Base-by-base conservation (phyloP, 306 rosid species). In the Fragaria nilgerrensis region DNA sequence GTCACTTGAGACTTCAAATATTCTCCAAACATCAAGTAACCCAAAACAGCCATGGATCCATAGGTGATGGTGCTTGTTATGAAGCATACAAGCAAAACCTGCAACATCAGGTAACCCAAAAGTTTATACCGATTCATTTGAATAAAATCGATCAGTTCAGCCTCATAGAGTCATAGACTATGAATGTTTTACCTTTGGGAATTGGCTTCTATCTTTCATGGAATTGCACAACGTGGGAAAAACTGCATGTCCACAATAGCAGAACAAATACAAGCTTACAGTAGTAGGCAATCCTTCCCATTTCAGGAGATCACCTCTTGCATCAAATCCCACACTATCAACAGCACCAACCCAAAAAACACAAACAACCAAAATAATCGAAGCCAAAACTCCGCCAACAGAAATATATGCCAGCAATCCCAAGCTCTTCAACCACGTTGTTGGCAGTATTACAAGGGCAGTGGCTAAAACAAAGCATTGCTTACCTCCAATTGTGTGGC, bases 61-160 rank as follows among this genome's bases (percentile, higher is more conserved):
- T 90, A 90, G 36, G 43, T 85, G 20, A 82, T 23, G 32, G 91
- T 85, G 86, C 90, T 85, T 73, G 59, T 68, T 34, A 83, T 43
- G 56, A 89, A 93, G 81, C 91, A 87, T 7, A 86, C 74, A 9
- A 93, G 14, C 75, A 92, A 75, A 27, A 89, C 96, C 97, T 92
- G 82, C 82, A 84, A 74, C 43, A 62, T 15, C 3, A 32, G 4
- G 16, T 59, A 27, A 61, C 37, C 34, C 3, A 12, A 61, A 61
- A 61, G 37, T 61, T 25, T 15, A 14, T 29, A 29, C n/a, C 4
- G 2, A 29, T 15, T 62, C 41, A 0, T 62, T 29, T 62, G n/a
- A 27, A 29, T 29, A 62, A 27, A 29, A 27, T 27, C 7, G 36
- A 59, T 59, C 43, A 62, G 11, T 27, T 29, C 41, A 62, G 16